A percentile compares a stretch with the other conserved stretches of the same genome.
Conservation (phyloP, 116 monocot species). For the Papilionanthe hybrid region DNA sequence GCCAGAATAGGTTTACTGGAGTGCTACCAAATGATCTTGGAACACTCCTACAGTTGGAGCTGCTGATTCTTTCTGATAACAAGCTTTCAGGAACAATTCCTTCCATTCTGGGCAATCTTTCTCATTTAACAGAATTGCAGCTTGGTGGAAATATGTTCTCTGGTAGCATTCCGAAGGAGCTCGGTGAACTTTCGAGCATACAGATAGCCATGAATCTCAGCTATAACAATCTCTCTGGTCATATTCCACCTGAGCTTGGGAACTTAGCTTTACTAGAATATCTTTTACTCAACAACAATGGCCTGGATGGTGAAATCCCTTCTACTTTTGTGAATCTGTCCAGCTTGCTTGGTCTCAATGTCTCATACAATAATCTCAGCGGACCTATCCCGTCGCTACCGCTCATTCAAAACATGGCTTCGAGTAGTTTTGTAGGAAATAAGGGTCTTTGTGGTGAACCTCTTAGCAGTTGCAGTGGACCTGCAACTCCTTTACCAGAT, state of each 20-base stretch:
- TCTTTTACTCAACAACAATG: slow-evolving; percentile 78
- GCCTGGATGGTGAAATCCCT: slow-evolving; percentile 77
- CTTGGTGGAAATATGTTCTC: slow-evolving; percentile 81
- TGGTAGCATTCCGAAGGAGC: slow-evolving; percentile 69
- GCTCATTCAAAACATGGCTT: slow-evolving; percentile 56
- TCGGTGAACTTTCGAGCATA: slow-evolving; percentile 77
- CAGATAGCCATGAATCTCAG: slow-evolving; percentile 96
- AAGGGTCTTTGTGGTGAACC: slow-evolving; percentile 80
- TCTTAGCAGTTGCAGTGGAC: slow-evolving; percentile 40
- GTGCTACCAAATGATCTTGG: slow-evolving; percentile 60
- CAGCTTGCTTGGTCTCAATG: slow-evolving; percentile 75
- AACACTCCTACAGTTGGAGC: slow-evolving; percentile 61
- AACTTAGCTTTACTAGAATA: slow-evolving; percentile 69
- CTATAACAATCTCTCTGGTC: slow-evolving; percentile 75
- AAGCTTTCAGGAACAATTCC: slow-evolving; percentile 60
- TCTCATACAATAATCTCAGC: slow-evolving; percentile 82
- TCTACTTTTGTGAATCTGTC: slow-evolving; percentile 64
- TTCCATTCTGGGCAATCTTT: slow-evolving; percentile 56
- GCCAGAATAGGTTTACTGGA: slow-evolving; percentile 65
- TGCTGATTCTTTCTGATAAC: slow-evolving; percentile 78
- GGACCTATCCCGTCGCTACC: slow-evolving; percentile 66
- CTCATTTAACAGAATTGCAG: slow-evolving; percentile 77
- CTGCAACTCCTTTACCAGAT: slow-evolving; percentile 16
- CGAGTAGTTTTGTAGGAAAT: slow-evolving; percentile 73
- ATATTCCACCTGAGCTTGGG: slow-evolving; percentile 73